These are phyloP conservation scores for Pestalotiopsis sp. DNA, from an alignment of 2,329 filamentous ascomycete genomes.

Conservation along the genomic window DNA sequence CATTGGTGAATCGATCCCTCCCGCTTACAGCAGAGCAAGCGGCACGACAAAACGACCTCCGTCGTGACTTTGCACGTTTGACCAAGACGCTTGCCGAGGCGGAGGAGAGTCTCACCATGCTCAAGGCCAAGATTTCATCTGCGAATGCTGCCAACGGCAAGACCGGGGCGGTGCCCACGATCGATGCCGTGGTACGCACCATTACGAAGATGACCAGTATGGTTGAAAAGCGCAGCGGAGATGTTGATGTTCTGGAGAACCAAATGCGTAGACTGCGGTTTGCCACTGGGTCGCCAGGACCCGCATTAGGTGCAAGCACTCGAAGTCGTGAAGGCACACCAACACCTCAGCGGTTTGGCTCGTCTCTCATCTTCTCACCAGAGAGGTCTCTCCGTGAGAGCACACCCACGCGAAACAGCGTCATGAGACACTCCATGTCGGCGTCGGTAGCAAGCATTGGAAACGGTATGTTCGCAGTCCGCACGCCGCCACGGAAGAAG, in stretches of 20 bases:
- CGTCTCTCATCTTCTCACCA: constrained; percentile 36
- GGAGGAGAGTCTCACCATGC: constrained; percentile 77
- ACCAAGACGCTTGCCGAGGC: constrained; percentile 75
- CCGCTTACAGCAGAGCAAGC: constrained; percentile 85
- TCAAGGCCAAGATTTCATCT: constrained; percentile 76
- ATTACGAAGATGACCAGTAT: constrained; percentile 91
- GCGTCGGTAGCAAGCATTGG: constrained; percentile 41
- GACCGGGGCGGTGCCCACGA: constrained; percentile 64
- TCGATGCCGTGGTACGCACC: constrained; percentile 89
- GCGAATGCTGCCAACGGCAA: constrained; percentile 53
- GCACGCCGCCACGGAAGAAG: constrained; percentile 61
- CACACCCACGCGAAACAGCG: constrained; percentile 40
- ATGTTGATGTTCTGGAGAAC: constrained; percentile 86
- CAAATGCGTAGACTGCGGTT: constrained; percentile 77
- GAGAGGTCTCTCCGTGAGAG: constrained; percentile 40
- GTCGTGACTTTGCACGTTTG: constrained; percentile 73
- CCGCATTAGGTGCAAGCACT: constrained; percentile 42
- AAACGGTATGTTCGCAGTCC: constrained; percentile 25
- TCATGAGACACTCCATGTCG: constrained; percentile 43
- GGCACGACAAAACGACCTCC: constrained; percentile 80
- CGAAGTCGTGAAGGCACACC: constrained; percentile 44
- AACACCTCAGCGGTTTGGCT: constrained; percentile 35
- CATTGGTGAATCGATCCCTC: constrained; percentile 66
- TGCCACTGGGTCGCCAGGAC: constrained; percentile 36
- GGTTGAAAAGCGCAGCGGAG: constrained; percentile 87